Conservation (phyloP, 306 rosid species). For the Cucurbita moschata region DNA sequence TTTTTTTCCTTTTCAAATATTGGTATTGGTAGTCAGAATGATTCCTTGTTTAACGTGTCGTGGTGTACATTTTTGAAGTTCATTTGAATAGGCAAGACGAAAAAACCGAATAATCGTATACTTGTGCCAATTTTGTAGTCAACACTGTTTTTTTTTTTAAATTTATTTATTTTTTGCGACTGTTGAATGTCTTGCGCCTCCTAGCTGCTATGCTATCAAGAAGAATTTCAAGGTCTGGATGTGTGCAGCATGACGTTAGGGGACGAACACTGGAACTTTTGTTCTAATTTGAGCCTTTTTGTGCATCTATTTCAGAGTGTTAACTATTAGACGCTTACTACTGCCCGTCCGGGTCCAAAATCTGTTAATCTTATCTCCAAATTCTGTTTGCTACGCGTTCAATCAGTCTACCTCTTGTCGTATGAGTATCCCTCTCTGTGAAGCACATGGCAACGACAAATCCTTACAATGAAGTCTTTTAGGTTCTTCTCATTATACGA, state of each 20-base stretch:
- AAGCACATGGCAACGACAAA: not conserved
- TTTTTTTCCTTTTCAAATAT: not conserved
- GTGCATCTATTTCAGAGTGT: not conserved
- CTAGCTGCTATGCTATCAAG: not conserved
- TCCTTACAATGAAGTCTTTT: not conserved
- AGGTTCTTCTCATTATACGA: slow-evolving; percentile 5
- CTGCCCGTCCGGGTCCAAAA: not conserved
- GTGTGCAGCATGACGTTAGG: not conserved
- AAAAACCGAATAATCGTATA: not conserved
- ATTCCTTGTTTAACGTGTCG: not conserved
- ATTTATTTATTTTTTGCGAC: not conserved
- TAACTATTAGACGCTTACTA: not conserved
- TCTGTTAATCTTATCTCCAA: not conserved
- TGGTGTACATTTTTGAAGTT: not conserved
- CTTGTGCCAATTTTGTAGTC: not conserved
- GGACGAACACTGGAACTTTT: not conserved
- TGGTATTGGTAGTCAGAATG: not conserved
- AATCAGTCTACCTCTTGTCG: not conserved
- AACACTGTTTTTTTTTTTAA: not conserved
- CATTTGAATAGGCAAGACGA: not conserved
- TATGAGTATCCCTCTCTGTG: not conserved
- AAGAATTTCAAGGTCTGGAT: not conserved
- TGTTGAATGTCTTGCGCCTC: not conserved
- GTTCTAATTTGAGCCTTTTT: not conserved
- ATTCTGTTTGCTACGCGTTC: not conserved